Evolutionary conservation across 2,329 filamentous ascomycete species (phyloP).

Genomic region (Lachnellula occidentalis): DNA sequence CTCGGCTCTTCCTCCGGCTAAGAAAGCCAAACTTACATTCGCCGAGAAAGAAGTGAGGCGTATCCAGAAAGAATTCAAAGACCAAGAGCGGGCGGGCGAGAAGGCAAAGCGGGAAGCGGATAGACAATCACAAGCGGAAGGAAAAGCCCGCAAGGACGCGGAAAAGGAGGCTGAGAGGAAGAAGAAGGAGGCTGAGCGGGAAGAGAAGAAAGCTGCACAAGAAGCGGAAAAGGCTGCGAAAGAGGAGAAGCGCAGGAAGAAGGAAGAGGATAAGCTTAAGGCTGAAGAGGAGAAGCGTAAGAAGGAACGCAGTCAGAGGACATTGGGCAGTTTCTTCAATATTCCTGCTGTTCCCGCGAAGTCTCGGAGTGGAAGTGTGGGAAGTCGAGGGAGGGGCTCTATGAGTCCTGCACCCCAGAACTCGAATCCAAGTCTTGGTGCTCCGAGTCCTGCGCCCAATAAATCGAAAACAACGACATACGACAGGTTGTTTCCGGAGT

Average conservation of each 20-base stretch:
- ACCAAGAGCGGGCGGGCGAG: slow-evolving; percentile 27
- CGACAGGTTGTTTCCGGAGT: slow-evolving; percentile 69
- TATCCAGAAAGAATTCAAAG: slow-evolving; percentile 29
- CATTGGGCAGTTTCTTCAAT: slow-evolving; percentile 26
- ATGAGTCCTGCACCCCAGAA: slow-evolving; percentile 23
- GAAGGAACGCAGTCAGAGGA: slow-evolving; percentile 42
- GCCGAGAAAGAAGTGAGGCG: slow-evolving; percentile 34
- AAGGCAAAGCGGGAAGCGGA: slow-evolving; percentile 30
- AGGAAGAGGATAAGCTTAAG: slow-evolving; percentile 36
- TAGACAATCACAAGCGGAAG: slow-evolving; percentile 28
- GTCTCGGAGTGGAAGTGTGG: slow-evolving; percentile 15
- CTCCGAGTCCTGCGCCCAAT: slow-evolving; percentile 20
- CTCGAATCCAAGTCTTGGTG: slow-evolving; percentile 12
- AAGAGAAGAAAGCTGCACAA: slow-evolving; percentile 17
- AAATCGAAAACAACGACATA: slow-evolving; percentile 44
- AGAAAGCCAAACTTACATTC: slow-evolving; percentile 26
- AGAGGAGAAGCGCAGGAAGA: slow-evolving; percentile 32
- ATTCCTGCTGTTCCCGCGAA: slow-evolving; percentile 9
- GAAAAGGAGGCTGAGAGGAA: slow-evolving; percentile 35
- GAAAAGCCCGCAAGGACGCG: slow-evolving; percentile 32
- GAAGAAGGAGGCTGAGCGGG: slow-evolving; percentile 32
- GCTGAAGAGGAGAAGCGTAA: slow-evolving; percentile 40
- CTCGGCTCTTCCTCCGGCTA: slow-evolving; percentile 17
- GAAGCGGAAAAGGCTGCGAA: slow-evolving; percentile 29
- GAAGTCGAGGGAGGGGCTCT: slow-evolving; percentile 19